Evolutionary conservation across 805 yeast species (phyloP), one percentile per base, ranked within the genome.

Genomic region (Yamadazyma insecticola): DNA sequence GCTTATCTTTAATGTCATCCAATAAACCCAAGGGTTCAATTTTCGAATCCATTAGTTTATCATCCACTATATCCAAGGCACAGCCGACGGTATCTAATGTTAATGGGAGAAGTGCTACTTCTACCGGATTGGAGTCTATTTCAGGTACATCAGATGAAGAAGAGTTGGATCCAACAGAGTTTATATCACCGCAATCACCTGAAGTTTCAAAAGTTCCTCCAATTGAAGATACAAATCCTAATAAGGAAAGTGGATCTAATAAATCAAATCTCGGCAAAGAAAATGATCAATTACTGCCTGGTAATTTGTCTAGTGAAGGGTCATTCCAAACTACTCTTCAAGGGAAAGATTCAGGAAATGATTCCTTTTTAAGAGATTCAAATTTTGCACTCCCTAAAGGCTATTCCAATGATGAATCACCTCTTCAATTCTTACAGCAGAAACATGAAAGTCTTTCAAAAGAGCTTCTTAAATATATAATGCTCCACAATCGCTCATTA

Each of bases 111-210:
- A 8, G 16, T 6, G 16, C 26, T 8, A n/a, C 6, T n/a, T 14
- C 16, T 11, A 8, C 26, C 11, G 16, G 6, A 6, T 28, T 30
- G 13, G 23, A 26, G 13, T 24, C 35, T 4, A 15, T 26, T 6
- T 26, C 30, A 14, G 26, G 24, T 6, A 12, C 13, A 22, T 10
- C 24, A 7, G 21, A 18, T 18, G 42, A 39, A 13, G 50, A 45
- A 20, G 56, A 51, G 7, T 31, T 50, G n/a, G 55, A 51, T 39
- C 58, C 55, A 2, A 34, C 45, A 1, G 55, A 47, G 23, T 53
- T 53, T 24, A 22, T 52, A 15, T 43, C 48, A 1, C 41, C 44
- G 2, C 43, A 41, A 13, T 35, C 43, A 10, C 48, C 48, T 7
- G 22, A 24, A 16, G 17, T 22, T 10, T 13, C 20, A 12, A 27